Evolutionary conservation across 1,284 basidiomycete species (phyloP), one percentile per base, ranked within the genome.

Genomic region (Coniferiporia weirii): DNA sequence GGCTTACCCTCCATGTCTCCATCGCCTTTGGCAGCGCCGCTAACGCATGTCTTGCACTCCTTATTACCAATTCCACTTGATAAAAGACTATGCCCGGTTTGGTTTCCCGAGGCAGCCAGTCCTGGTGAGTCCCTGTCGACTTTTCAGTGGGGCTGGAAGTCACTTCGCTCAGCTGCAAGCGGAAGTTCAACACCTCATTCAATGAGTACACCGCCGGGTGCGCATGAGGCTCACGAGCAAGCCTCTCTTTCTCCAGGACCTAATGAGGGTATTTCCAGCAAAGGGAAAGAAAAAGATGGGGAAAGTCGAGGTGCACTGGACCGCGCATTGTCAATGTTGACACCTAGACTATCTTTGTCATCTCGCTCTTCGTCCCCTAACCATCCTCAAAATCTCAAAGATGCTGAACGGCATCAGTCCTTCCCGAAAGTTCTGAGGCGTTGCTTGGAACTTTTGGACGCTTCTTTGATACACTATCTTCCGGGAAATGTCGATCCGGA

Each of bases 21-120:
- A 13, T 75, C 76, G 3, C 90, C 89, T 3, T 72, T 92, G 40
- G 74, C 80, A 1, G 67, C 82, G 0, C 90, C 90, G 0, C 73
- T 92, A 52, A 84, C 87, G 1, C 85, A 92, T 64, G 78, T 85
- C 60, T 84, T 92, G 44, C 89, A 92, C 66, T 74, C 83, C 2
- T 76, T 92, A 52, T 86, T 92, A 62, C 82, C 78, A 15, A 80
- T 91, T 56, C 90, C 90, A 51, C 73, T 90, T 44, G 76, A 76
- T 40, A 71, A 82, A 7, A 70, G 77, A 35, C 76, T 86, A 46
- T 81, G 77, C 54, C 64, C 73, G 27, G 67, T 79, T 45, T 91
- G 80, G 79, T 77, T 81, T 64, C 74, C 68, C 52, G 59, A 60
- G n/a, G 17, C 6, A 15, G 15, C 10, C 10, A 40, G 46, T 17